Base-by-base conservation (phyloP, 306 rosid genomes). In the Datisca glomerata region DNA sequence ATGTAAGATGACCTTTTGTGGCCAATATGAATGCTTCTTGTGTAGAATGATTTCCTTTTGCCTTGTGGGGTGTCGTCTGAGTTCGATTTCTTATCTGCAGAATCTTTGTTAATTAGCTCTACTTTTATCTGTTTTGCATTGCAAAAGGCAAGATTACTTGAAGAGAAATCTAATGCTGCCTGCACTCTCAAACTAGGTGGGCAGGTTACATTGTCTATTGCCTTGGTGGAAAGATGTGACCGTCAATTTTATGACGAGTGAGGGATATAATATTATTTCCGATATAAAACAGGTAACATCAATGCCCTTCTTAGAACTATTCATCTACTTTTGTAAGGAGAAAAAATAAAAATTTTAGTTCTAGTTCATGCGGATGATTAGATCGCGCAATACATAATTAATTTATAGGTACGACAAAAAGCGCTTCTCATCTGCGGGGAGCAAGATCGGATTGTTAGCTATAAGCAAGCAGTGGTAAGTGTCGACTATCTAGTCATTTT, bases 181-280 rank as follows among this genome's bases (percentile, higher is more conserved):
- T 11, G 36, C 9, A 8, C 36, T 31, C n/a, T 31, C 36, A 31
- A 31, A 31, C 46, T 18, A 74, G 82, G 71, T 74, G 3, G 78
- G 78, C 16, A 74, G 78, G 23, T 70, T 74, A 56, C 78, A 74
- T 47, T 70, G 74, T 48, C 53, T 70, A 24, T 53, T 62, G 18
- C 78, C 82, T 42, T 74, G 82, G 78, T 74, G 82, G 78, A 51
- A 70, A 39, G 74, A 74, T 21, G 61, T 78, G 43, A 74, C 66
- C 4, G 24, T 74, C 35, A 63, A 34, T 55, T 74, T 70, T 45
- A 74, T 74, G 48, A 25, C 5, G 5, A 62, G 78, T 4, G 82
- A 78, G 21, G 82, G 82, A 19, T 74, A 74, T 20, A 66, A 74
- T 45, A 74, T 74, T 13, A 5, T 25, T 45, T 43, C 62, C n/a